Evolutionary conservation across 106 monocot genomes (phyloP), one percentile per base, ranked within the genome.

Genomic region (Acanthochlamys bracteata): DNA sequence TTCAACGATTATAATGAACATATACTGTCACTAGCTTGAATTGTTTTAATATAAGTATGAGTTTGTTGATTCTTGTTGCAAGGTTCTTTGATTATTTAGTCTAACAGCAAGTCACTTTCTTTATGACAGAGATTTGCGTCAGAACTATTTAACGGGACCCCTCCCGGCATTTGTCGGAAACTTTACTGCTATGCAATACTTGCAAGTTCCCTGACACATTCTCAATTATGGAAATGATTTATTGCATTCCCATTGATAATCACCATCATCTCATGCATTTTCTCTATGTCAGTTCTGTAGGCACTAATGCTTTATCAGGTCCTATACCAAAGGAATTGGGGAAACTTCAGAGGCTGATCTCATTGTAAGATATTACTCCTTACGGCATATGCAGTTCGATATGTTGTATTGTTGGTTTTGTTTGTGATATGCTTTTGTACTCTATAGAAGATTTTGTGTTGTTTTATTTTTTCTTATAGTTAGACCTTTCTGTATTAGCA

Each of bases 271-370:
- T 15, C 9, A 51, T 51, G 2, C n/a, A 4, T 19, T 51, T 13
- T 51, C n/a, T n/a, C 3, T 55, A 26, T 42, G 4, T 16, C 49
- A 80, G 80, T 24, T 11, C 19, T 47, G 0, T 80, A 9, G 75
- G 75, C 4, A 58, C 16, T 6, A 80, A 75, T 71, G 71, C 80
- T 42, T 64, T 80, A 63, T 71, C 80, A 11, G 80, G 80, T 21
- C 7, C 71, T 15, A 13, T 80, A n/a, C 80, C 80, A 63, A 80
- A 75, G 67, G 80, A 80, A 51, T 55, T 80, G 21, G 80, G 80
- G 10, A 80, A 75, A 6, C 71, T 75, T 33, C 0, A 19, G 20
- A 80, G 67, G 13, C 49, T 80, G 0, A 13, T 63, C 15, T 20
- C 41, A 20, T 27, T 80, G 80, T 80, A 75, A 66, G 75, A 42